A percentile compares a stretch with the other conserved stretches of the same genome.
phyloP scores from a whole-genome alignment of 192 early-diverging fungal genomes.

The Borealophlyctis nickersoniae region DNA sequence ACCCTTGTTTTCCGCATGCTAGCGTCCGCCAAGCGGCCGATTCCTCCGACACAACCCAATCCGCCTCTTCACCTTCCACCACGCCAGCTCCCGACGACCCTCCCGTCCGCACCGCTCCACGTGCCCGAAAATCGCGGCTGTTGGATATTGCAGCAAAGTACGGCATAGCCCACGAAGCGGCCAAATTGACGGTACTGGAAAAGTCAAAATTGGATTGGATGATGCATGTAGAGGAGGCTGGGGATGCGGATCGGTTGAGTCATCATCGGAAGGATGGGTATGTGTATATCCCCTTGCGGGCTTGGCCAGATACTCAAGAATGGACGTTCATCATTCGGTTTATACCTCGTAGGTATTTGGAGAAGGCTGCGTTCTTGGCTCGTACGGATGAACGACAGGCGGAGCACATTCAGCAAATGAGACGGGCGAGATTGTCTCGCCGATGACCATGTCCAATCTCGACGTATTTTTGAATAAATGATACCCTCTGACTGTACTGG shows the following conservation, averaged over 20 bases:
- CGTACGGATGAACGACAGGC: constrained; percentile 61
- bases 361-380: constrained; percentile 66
- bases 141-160: constrained; percentile 21
- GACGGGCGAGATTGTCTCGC: no score
- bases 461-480: no score
- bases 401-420: constrained; percentile 40
- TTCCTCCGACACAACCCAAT: not conserved
- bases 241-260: constrained; percentile 60
- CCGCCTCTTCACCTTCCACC: not conserved
- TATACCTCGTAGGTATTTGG: constrained; percentile 50
- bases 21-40: not conserved
- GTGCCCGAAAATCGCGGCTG: constrained; percentile 16
- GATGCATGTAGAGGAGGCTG: constrained; percentile 57
- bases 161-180: constrained; percentile 38
- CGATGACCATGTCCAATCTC: no score
- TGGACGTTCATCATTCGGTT: not conserved
- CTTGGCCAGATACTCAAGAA: not conserved
- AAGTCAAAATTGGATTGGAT: constrained; percentile 71
- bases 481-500: no score
- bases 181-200: constrained; percentile 68
- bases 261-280: constrained; percentile 67
- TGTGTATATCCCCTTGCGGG: not conserved
- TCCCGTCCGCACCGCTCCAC: constrained; percentile 5
- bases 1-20: not conserved
- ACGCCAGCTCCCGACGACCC: not conserved